phyloP scores from a whole-genome alignment of 2,329 filamentous ascomycete genomes.

The Paramyrothecium sp. region DNA sequence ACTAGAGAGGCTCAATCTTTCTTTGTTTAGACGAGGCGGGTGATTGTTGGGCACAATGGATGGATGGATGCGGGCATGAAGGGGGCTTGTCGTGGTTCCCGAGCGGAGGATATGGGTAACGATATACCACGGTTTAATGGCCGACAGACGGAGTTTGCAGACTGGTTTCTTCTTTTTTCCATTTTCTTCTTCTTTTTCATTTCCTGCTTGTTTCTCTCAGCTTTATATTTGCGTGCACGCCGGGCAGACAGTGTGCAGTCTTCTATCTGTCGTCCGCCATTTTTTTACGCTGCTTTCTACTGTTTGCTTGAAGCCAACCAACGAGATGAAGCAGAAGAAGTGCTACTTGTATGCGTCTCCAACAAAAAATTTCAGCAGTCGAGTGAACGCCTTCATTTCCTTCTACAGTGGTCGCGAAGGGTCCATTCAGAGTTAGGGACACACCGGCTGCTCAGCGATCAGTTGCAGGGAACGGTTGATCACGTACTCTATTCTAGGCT shows the following conservation, averaged over 20 bases:
- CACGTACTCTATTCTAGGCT: background rate
- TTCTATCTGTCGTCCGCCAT: too few relatives aligned
- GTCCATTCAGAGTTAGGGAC: too few relatives aligned
- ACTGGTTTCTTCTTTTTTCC: constrained; percentile 3
- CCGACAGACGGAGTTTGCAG: background rate
- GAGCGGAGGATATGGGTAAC: too few relatives aligned
- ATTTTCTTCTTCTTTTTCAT: background rate
- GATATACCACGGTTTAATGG: background rate
- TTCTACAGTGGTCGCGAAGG: too few relatives aligned
- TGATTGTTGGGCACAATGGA: background rate
- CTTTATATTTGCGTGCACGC: background rate
- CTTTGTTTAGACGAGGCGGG: background rate
- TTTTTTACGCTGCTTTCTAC: too few relatives aligned
- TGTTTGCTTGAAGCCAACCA: background rate
- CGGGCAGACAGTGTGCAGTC: background rate
- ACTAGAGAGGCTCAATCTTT: too few relatives aligned
- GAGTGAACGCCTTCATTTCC: too few relatives aligned
- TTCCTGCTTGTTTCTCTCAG: background rate
- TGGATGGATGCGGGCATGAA: background rate
- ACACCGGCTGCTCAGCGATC: too few relatives aligned
- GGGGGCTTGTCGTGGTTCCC: background rate
- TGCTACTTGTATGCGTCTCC: background rate
- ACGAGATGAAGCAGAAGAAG: background rate
- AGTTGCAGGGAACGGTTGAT: too few relatives aligned
- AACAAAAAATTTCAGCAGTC: too few relatives aligned